phyloP scores from a whole-genome alignment of 1,284 basidiomycete genomes.

The Rhodotorula sp. region DNA sequence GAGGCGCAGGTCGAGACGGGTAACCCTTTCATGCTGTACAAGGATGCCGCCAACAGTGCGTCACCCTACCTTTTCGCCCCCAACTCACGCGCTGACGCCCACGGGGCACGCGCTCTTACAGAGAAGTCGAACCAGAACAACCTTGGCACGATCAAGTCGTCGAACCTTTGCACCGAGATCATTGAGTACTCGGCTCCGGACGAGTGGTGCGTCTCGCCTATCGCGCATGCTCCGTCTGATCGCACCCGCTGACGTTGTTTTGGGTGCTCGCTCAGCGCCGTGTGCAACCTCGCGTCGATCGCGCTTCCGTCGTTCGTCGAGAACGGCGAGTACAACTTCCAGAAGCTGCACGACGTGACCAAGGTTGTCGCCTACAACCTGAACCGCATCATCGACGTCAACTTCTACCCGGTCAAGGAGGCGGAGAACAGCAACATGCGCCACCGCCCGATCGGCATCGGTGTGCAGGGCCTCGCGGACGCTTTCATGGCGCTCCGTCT shows the following conservation, averaged over 20 bases:
- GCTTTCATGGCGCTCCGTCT: conserved; percentile 96
- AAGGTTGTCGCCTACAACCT: conserved; percentile 96
- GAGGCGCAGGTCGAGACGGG: conserved; percentile 99
- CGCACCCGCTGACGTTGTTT: too few relatives aligned
- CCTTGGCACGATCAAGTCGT: conserved; percentile 98
- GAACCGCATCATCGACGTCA: conserved; percentile 90
- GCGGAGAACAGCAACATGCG: conserved; percentile 93
- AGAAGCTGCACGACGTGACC: conserved; percentile 89
- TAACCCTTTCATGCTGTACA: conserved; percentile 98
- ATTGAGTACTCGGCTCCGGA: conserved; percentile 98
- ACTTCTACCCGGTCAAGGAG: conserved; percentile 88
- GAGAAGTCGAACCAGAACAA: conserved; percentile 98
- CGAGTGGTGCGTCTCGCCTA: conserved; percentile 75
- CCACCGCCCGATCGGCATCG: conserved; percentile 95
- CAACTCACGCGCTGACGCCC: conserved; percentile 46
- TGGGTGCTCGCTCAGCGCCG: conserved; percentile 58
- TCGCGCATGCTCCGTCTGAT: too few relatives aligned
- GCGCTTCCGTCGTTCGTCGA: conserved; percentile 70
- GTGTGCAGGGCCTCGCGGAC: conserved; percentile 97
- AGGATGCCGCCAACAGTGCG: conserved; percentile 59
- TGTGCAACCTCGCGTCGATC: conserved; percentile 97
- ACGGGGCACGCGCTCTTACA: conserved; percentile 50
- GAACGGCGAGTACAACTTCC: conserved; percentile 61
- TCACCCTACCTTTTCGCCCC: neutral
- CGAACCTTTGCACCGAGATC: conserved; percentile 98